Evolutionary conservation across 2,329 filamentous ascomycete genomes (phyloP).

Genomic region (Clonostachys solani): DNA sequence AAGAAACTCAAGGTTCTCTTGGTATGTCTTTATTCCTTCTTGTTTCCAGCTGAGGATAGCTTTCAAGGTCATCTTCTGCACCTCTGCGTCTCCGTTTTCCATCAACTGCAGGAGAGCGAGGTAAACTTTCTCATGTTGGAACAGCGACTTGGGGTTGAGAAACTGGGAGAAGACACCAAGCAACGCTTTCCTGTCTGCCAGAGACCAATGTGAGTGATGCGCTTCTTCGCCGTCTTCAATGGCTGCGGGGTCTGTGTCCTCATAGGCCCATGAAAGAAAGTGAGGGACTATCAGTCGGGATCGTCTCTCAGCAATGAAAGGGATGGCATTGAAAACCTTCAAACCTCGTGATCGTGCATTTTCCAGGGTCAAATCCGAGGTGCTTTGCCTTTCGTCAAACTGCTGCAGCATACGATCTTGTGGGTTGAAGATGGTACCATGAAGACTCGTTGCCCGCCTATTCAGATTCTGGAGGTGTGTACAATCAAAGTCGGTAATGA

Average conservation of each 20-base stretch:
- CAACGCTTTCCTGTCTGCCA: conserved; percentile 80
- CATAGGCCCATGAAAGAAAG: conserved; percentile 75
- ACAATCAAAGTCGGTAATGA: conserved; percentile 78
- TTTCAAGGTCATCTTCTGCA: conserved; percentile 82
- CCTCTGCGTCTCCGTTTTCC: conserved; percentile 83
- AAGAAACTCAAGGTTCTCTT: conserved; percentile 80
- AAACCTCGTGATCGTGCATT: conserved; percentile 74
- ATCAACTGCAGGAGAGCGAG: conserved; percentile 70
- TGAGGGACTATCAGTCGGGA: conserved; percentile 83
- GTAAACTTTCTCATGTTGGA: conserved; percentile 72
- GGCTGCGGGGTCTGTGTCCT: conserved; percentile 28
- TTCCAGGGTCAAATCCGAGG: conserved; percentile 41
- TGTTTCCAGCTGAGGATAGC: conserved; percentile 88
- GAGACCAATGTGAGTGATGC: conserved; percentile 54
- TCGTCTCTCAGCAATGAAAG: conserved; percentile 76
- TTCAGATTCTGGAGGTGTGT: conserved; percentile 64
- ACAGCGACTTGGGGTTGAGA: conserved; percentile 80
- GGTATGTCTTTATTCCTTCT: conserved; percentile 68
- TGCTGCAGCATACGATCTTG: conserved; percentile 53
- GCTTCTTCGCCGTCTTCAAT: conserved; percentile 21
- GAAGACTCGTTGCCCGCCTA: conserved; percentile 43
- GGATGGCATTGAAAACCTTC: conserved; percentile 69
- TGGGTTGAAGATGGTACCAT: conserved; percentile 46
- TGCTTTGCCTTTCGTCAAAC: conserved; percentile 62
- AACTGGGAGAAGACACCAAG: conserved; percentile 81